A percentile compares a stretch with the other conserved stretches of the same genome.
Conservation (phyloP, 305 asterid species). For the Caryopteris hybrid region DNA sequence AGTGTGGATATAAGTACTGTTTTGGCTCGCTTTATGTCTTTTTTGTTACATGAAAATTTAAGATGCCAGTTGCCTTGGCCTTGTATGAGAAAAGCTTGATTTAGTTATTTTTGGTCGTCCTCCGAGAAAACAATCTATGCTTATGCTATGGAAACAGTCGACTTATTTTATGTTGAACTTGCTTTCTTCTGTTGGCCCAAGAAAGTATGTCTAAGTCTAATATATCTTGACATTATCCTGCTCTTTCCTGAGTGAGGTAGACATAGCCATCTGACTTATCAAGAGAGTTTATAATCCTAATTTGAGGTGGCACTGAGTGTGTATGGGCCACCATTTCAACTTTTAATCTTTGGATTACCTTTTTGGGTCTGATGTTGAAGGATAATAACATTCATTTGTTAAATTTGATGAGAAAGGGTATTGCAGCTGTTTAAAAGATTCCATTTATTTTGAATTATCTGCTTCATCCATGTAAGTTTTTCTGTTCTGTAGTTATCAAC, state of each 20-base stretch:
- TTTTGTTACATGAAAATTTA: neutral
- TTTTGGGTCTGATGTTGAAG: neutral
- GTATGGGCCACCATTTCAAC: neutral
- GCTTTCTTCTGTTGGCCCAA: neutral
- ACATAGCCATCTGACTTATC: neutral
- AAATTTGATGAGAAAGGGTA: neutral
- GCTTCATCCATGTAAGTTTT: neutral
- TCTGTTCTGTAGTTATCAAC: neutral
- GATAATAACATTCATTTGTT: neutral
- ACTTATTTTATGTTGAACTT: neutral
- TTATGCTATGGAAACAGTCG: neutral
- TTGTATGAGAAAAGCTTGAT: neutral
- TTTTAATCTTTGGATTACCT: neutral
- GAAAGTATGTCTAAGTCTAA: too few species aligned
- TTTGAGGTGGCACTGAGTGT: neutral
- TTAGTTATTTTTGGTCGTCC: too few species aligned
- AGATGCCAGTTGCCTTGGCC: too few species aligned
- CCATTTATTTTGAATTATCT: neutral
- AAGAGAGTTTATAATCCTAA: too few species aligned
- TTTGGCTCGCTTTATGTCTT: neutral
- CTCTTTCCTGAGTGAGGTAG: neutral
- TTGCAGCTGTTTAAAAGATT: neutral
- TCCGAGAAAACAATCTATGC: neutral
- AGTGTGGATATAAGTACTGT: neutral
- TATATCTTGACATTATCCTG: neutral